phyloP scores from a whole-genome alignment of 495 filamentous ascomycete species.

The Hyaloscypha variabilis region DNA sequence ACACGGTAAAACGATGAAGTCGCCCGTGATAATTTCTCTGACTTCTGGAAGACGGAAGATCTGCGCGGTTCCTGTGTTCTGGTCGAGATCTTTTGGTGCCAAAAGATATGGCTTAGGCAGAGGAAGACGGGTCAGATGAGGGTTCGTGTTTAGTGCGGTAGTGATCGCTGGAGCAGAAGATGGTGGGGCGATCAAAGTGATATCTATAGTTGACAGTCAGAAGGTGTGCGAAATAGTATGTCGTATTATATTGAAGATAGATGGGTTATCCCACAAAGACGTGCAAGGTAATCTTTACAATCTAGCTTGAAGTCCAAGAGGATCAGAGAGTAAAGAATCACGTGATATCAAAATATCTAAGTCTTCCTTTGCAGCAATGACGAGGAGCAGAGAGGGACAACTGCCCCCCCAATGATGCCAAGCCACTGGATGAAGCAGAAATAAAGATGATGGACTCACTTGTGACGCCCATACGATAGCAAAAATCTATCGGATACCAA shows the following conservation, averaged over 20 bases:
- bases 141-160: constrained; percentile 82
- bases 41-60: constrained; percentile 82
- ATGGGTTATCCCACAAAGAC: too few relatives aligned
- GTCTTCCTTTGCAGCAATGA: not conserved
- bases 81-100: constrained; percentile 68
- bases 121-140: constrained; percentile 80
- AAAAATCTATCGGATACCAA: constrained; percentile 92
- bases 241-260: too few relatives aligned
- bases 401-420: not conserved
- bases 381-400: not conserved
- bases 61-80: constrained; percentile 85
- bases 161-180: constrained; percentile 70
- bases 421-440: not conserved
- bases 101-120: constrained; percentile 74
- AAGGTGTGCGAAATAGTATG: too few relatives aligned
- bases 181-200: constrained; percentile 81
- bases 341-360: not conserved
- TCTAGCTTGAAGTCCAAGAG: too few relatives aligned
- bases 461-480: constrained; percentile 81
- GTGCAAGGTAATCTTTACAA: too few relatives aligned
- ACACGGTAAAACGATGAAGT: constrained; percentile 91
- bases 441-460: constrained; percentile 47
- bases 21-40: constrained; percentile 68
- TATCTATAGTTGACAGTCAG: constrained; percentile 54
- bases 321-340: not conserved